Evolutionary conservation across 805 yeast genomes (phyloP).

Genomic region (Candida railenensis): DNA sequence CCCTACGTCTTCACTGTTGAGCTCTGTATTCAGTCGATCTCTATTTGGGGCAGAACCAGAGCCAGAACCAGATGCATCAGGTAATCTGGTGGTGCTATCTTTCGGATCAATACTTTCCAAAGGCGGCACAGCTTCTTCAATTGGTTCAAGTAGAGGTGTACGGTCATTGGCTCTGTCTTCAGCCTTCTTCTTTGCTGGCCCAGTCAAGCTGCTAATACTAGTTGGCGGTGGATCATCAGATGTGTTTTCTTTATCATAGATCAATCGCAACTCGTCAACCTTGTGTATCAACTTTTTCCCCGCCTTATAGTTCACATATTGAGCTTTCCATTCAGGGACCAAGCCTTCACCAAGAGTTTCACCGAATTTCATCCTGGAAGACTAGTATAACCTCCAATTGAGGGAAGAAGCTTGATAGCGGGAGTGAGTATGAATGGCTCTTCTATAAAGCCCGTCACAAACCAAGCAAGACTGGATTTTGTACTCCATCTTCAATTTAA

Average conservation of each 20-base stretch:
- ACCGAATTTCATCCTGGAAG: conserved; percentile 69
- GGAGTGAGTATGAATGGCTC: too few relatives aligned
- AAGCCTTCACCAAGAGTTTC: conserved; percentile 64
- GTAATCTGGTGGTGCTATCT: conserved; percentile 1
- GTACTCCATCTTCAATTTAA: too few relatives aligned
- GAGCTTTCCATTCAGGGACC: conserved; percentile 86
- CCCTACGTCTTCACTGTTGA: not conserved
- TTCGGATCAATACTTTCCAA: not conserved
- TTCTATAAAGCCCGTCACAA: too few relatives aligned
- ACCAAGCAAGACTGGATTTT: too few relatives aligned
- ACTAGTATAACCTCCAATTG: too few relatives aligned
- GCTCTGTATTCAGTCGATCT: too few relatives aligned
- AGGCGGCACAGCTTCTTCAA: not conserved
- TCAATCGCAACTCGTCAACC: conserved; percentile 15
- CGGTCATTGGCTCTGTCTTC: not conserved
- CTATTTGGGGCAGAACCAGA: not conserved
- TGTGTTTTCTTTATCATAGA: conserved; percentile 6
- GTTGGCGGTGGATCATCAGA: not conserved
- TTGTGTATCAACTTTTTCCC: conserved; percentile 56
- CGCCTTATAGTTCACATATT: conserved; percentile 68
- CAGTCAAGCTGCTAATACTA: not conserved
- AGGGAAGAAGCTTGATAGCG: too few relatives aligned
- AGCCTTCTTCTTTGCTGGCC: not conserved
- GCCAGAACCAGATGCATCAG: not conserved
- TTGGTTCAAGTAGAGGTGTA: conserved; percentile 3